Evolutionary conservation across 345 rosid species (phyloP).

Genomic region (Gynandropsis gynandra): DNA sequence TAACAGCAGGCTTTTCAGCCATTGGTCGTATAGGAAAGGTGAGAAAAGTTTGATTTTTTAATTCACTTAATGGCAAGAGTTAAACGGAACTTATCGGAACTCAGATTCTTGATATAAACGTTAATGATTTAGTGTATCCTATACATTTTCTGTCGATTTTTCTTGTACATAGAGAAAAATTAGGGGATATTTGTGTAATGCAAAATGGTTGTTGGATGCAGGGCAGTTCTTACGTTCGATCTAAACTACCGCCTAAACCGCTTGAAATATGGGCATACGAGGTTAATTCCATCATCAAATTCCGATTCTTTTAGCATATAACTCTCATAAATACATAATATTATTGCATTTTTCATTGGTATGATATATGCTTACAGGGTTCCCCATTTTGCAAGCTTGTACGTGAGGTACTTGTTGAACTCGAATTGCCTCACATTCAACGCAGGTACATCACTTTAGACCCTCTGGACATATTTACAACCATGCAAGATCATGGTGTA

Average conservation of each 20-base stretch:
- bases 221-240: constrained; percentile 65
- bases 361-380: constrained; percentile 39
- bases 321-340: background rate
- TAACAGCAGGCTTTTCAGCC: constrained; percentile 82
- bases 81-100: background rate
- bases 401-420: constrained; percentile 77
- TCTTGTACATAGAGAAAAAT: background rate
- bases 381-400: constrained; percentile 86
- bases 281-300: constrained; percentile 30
- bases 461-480: too few relatives aligned
- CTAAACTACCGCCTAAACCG: constrained; percentile 81
- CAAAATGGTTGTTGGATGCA: constrained; percentile 26
- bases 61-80: background rate
- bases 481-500: too few relatives aligned
- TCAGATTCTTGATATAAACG: background rate
- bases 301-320: background rate
- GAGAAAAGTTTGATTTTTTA: constrained; percentile 14
- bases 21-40: constrained; percentile 89
- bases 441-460: constrained; percentile 42
- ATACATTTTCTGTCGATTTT: background rate
- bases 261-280: constrained; percentile 87
- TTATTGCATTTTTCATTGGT: background rate
- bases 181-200: constrained; percentile 10
- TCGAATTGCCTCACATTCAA: constrained; percentile 69
- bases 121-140: background rate